phyloP scores from a whole-genome alignment of 2,329 filamentous ascomycete genomes.

The Beauveria scarabaeidicola region DNA sequence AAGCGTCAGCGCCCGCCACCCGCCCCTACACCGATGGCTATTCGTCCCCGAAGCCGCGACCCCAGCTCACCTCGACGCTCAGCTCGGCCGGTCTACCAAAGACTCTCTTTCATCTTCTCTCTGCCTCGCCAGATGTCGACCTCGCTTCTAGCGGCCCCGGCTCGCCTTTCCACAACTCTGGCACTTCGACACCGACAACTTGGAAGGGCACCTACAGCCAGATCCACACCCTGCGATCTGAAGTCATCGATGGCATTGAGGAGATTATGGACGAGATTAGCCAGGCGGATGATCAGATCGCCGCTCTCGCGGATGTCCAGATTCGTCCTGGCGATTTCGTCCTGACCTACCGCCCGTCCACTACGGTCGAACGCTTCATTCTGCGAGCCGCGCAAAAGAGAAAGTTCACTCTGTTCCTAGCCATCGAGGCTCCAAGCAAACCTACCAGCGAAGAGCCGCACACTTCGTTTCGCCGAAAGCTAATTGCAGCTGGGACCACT shows the following conservation, averaged over 20 bases:
- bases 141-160: constrained; percentile 25
- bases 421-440: constrained; percentile 48
- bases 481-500: constrained; percentile 68
- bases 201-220: constrained; percentile 31
- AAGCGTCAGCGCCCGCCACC: constrained; percentile 31
- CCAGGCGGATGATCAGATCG: constrained; percentile 88
- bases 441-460: constrained; percentile 32
- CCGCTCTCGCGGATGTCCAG: constrained; percentile 77
- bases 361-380: constrained; percentile 83
- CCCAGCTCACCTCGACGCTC: constrained; percentile 44
- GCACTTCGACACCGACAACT: constrained; percentile 41
- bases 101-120: constrained; percentile 83
- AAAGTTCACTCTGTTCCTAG: constrained; percentile 84
- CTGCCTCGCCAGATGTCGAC: constrained; percentile 52
- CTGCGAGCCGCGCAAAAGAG: constrained; percentile 80
- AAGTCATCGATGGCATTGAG: constrained; percentile 87
- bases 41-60: constrained; percentile 43
- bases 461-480: constrained; percentile 62
- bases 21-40: constrained; percentile 21
- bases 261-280: constrained; percentile 95
- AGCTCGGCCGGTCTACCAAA: constrained; percentile 59
- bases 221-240: constrained; percentile 68
- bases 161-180: constrained; percentile 41
- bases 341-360: constrained; percentile 77
- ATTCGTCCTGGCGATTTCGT: constrained; percentile 92